A percentile compares a stretch with the other conserved stretches of the same genome.
These are phyloP conservation scores for Medicago arabica DNA, from an alignment of 306 rosid species.

Conservation along the genomic window DNA sequence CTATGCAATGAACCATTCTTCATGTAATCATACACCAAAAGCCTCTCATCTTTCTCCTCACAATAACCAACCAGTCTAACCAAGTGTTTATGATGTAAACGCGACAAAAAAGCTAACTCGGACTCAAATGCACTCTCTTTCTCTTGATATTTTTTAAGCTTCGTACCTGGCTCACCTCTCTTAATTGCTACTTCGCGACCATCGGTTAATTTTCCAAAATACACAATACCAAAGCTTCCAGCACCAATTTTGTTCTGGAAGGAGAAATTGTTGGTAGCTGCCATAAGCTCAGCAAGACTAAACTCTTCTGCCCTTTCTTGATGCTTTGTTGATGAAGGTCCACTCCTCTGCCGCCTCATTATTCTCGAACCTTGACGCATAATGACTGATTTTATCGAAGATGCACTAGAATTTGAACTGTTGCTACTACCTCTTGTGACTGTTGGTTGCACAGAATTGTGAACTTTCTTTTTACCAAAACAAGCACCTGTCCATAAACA, in stretches of 20 bases:
- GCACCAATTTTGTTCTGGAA: constrained; percentile 75
- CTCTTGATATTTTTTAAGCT: constrained; percentile 76
- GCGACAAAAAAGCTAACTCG: constrained; percentile 81
- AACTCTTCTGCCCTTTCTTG: constrained; percentile 82
- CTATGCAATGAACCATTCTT: constrained; percentile 85
- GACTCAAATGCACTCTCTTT: constrained; percentile 94
- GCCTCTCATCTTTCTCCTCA: constrained; percentile 82
- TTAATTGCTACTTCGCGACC: constrained; percentile 91
- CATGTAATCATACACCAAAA: constrained; percentile 89
- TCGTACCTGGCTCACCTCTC: constrained; percentile 61
- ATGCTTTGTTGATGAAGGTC: constrained; percentile 83
- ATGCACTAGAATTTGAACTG: constrained; percentile 66
- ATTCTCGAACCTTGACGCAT: constrained; percentile 73
- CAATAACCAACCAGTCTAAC: constrained; percentile 90
- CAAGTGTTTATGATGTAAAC: constrained; percentile 88
- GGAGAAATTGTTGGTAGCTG: constrained; percentile 71
- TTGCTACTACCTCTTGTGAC: constrained; percentile 70
- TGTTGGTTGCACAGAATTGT: constrained; percentile 90
- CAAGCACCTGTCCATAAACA: constrained; percentile 82
- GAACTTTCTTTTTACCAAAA: constrained; percentile 85
- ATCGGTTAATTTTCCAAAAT: constrained; percentile 70
- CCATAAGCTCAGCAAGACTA: constrained; percentile 67
- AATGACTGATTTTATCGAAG: constrained; percentile 65
- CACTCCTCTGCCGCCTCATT: constrained; percentile 95
- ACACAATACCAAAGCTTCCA: constrained; percentile 93